phyloP scores from a whole-genome alignment of 2,329 filamentous ascomycete genomes.

The Monosporascus sp. region DNA sequence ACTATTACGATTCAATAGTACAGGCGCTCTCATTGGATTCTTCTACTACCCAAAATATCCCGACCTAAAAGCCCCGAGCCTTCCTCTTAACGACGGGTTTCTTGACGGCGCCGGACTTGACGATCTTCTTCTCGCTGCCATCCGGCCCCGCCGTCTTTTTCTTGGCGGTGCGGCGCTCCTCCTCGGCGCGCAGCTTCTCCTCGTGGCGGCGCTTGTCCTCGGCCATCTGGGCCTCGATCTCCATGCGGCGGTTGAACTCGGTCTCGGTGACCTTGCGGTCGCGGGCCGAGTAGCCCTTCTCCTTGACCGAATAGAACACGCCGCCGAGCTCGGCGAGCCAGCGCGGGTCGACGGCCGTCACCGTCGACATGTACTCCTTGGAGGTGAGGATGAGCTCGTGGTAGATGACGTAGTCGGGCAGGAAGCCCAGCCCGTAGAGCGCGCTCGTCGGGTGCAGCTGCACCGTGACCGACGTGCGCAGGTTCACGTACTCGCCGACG shows the following conservation, averaged over 20 bases:
- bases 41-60: neutral
- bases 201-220: conserved; percentile 71
- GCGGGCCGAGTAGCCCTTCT: conserved; percentile 88
- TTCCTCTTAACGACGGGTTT: conserved; percentile 54
- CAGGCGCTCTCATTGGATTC: neutral
- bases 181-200: conserved; percentile 46
- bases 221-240: conserved; percentile 89
- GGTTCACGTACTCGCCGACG: conserved; percentile 94
- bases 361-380: conserved; percentile 97
- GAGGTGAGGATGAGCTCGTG: conserved; percentile 95
- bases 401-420: conserved; percentile 96
- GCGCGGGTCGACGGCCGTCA: conserved; percentile 91
- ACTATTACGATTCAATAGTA: too few species aligned
- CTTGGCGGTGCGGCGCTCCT: conserved; percentile 31
- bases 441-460: conserved; percentile 92
- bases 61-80: conserved; percentile 44
- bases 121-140: conserved; percentile 47
- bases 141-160: conserved; percentile 35
- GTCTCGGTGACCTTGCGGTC: conserved; percentile 84
- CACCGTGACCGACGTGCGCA: conserved; percentile 89
- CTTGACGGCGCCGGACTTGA: conserved; percentile 57
- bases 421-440: conserved; percentile 85
- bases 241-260: conserved; percentile 88
- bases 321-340: conserved; percentile 96
- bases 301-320: conserved; percentile 95